phyloP scores from a whole-genome alignment of 2,329 filamentous ascomycete genomes.

The Talaromyces sp. region DNA sequence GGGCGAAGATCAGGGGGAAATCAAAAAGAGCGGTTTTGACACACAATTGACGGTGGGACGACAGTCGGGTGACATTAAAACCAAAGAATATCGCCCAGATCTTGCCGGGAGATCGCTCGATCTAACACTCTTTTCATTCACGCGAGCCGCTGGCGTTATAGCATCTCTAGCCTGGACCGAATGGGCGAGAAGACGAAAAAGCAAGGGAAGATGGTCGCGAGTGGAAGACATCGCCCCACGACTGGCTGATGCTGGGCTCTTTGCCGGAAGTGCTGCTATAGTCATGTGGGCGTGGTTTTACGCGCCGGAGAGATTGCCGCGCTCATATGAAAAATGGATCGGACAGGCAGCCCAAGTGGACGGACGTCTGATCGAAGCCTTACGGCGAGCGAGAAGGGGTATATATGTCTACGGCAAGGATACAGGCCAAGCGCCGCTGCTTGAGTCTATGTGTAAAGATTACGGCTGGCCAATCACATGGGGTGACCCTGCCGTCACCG shows the following conservation, averaged over 20 bases:
- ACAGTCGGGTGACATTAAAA: slow-evolving; percentile 12
- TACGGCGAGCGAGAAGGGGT: slow-evolving; percentile 63
- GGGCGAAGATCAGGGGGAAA: slow-evolving; percentile 22
- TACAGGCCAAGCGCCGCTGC: slow-evolving; percentile 64
- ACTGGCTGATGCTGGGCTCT: slow-evolving; percentile 65
- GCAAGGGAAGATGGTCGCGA: slow-evolving; percentile 28
- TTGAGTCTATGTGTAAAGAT: slow-evolving; percentile 69
- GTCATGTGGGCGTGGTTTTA: slow-evolving; percentile 94
- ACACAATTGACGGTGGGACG: slow-evolving; percentile 11
- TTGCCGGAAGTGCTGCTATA: slow-evolving; percentile 66
- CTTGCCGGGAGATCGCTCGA: slow-evolving; percentile 73
- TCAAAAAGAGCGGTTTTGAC: slow-evolving; percentile 10
- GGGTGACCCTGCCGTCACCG: slow-evolving; percentile 66
- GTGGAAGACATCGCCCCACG: slow-evolving; percentile 41
- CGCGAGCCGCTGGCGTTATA: slow-evolving; percentile 68
- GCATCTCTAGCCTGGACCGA: slow-evolving; percentile 63
- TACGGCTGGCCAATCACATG: slow-evolving; percentile 65
- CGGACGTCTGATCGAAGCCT: slow-evolving; percentile 66
- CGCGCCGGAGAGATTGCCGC: slow-evolving; percentile 64
- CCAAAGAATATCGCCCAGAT: slow-evolving; percentile 25
- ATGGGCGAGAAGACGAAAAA: slow-evolving; percentile 36
- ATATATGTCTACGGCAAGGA: slow-evolving; percentile 69
- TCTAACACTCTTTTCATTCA: slow-evolving; percentile 72
- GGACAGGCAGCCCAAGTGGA: slow-evolving; percentile 72
- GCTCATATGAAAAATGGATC: slow-evolving; percentile 78